These are phyloP conservation scores for Kluyveromyces dobzhanskii DNA, from an alignment of 805 yeast genomes.

Conservation along the genomic window DNA sequence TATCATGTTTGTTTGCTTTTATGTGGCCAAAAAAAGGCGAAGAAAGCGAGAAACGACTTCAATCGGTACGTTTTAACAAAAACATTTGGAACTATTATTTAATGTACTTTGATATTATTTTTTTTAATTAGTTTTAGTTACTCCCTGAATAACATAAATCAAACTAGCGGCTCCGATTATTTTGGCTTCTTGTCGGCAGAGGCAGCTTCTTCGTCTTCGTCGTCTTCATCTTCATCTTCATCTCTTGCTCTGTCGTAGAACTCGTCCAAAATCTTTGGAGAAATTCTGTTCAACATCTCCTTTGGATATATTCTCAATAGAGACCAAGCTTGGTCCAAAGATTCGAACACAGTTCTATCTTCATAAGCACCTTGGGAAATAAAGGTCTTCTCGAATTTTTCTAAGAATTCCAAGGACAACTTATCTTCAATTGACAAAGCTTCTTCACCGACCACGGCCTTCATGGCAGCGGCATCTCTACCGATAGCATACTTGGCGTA, in stretches of 20 bases:
- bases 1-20: too few species aligned
- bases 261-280: slow-evolving; percentile 92
- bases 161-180: slow-evolving; percentile 21
- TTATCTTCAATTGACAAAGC: slow-evolving; percentile 97
- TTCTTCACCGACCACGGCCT: slow-evolving; percentile 99
- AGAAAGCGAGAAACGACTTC: too few species aligned
- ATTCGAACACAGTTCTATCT: slow-evolving; percentile 87
- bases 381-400: slow-evolving; percentile 93
- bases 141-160: slow-evolving; percentile 5
- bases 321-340: slow-evolving; percentile 97
- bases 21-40: too few species aligned
- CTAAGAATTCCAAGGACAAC: slow-evolving; percentile 92
- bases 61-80: too few species aligned
- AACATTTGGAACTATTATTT: too few species aligned
- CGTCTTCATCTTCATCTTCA: slow-evolving; percentile 47
- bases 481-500: slow-evolving; percentile 99
- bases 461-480: slow-evolving; percentile 99
- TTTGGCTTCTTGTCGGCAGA: slow-evolving; percentile 12
- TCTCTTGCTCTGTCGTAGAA: slow-evolving; percentile 87
- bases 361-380: slow-evolving; percentile 96
- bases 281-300: slow-evolving; percentile 96
- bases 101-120: background rate
- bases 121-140: slow-evolving; percentile 1
- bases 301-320: slow-evolving; percentile 97
- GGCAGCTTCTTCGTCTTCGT: slow-evolving; percentile 30